phyloP scores from a whole-genome alignment of 768 basidiomycete genomes.

The Tulasnella sp. region DNA sequence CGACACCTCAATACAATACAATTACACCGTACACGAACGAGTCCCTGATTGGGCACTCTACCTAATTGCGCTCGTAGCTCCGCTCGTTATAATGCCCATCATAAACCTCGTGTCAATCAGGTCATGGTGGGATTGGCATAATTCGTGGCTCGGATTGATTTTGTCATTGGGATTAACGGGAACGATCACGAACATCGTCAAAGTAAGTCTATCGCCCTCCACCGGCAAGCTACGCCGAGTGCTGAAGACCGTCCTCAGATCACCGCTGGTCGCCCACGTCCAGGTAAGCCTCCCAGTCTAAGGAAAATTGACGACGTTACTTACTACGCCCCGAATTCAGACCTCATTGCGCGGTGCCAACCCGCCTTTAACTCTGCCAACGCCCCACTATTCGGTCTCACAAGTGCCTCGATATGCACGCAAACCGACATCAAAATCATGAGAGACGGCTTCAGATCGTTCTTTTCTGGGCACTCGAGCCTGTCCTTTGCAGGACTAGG shows the following conservation, averaged over 20 bases:
- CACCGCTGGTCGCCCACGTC: conserved; percentile 77
- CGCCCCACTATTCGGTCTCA: conserved; percentile 58
- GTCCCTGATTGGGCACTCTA: conserved; percentile 45
- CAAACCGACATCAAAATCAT: conserved; percentile 51
- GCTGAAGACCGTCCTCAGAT: conserved; percentile 27
- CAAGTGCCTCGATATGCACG: conserved; percentile 69
- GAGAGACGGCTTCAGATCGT: conserved; percentile 83
- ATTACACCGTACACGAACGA: conserved; percentile 67
- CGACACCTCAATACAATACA: conserved; percentile 49
- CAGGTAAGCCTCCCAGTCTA: conserved; percentile 43
- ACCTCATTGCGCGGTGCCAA: conserved; percentile 65
- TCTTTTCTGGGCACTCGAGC: conserved; percentile 87
- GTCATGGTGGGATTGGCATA: conserved; percentile 88
- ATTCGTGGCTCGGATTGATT: conserved; percentile 39
- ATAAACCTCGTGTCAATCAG: conserved; percentile 66
- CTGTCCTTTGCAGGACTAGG: conserved; percentile 88
- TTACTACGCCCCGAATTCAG: conserved; percentile 30
- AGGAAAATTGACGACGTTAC: conserved; percentile 6
- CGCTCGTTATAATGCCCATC: conserved; percentile 57
- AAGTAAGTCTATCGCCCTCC: conserved; percentile 44
- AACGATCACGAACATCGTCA: conserved; percentile 72
- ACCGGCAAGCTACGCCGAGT: not conserved
- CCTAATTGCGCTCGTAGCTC: conserved; percentile 50
- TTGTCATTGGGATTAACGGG: conserved; percentile 69
- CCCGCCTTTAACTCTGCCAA: conserved; percentile 58